Conservation (phyloP, 2,329 filamentous ascomycete species). For the Drechslerella dactyloides region DNA sequence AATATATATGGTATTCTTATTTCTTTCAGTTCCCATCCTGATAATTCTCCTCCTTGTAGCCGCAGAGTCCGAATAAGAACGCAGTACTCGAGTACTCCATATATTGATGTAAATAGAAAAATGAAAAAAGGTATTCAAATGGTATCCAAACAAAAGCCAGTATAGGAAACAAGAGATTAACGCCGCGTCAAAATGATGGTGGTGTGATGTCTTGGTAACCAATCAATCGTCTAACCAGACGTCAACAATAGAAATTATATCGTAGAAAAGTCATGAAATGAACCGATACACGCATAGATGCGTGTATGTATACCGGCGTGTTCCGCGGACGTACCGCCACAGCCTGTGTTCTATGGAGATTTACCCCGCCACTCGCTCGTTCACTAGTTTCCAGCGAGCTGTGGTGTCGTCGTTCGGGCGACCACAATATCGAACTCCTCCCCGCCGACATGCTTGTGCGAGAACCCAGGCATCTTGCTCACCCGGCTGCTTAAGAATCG, state of each 20-base stretch:
- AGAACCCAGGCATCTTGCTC: conserved; percentile 42
- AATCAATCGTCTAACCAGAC: not conserved
- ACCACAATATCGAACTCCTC: conserved; percentile 41
- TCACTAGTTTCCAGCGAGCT: not conserved
- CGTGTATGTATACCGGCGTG: not conserved
- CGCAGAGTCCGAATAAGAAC: no score
- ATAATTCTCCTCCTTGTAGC: no score
- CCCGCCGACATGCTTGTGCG: conserved; percentile 43
- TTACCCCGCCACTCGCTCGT: not conserved
- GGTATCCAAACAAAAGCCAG: not conserved
- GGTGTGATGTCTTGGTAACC: not conserved
- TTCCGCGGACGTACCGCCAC: not conserved
- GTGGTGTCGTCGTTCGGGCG: conserved; percentile 16
- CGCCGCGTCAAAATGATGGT: not conserved
- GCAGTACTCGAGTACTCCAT: no score
- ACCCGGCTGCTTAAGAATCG: conserved; percentile 37
- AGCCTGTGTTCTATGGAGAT: not conserved
- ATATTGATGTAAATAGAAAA: not conserved
- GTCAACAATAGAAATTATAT: not conserved
- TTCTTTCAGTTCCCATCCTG: no score
- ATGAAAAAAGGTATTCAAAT: not conserved
- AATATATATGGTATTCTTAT: no score
- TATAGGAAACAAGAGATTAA: not conserved
- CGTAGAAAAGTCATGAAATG: not conserved
- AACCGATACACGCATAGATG: not conserved